Evolutionary conservation across 108 stramenopile species (phyloP).

Genomic region (Nitzschia sp.): DNA sequence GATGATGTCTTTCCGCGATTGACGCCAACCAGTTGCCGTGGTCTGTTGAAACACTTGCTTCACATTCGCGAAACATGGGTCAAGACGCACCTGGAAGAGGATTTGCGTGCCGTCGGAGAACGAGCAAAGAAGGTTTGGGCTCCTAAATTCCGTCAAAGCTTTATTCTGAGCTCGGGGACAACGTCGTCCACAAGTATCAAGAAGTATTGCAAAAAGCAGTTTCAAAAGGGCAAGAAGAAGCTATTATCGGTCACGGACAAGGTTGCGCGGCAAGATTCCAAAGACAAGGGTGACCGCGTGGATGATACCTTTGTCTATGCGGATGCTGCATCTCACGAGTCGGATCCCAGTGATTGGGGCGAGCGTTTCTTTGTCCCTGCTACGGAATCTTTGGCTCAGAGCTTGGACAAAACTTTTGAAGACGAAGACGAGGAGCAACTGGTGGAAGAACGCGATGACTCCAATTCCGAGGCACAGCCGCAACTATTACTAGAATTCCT

Average conservation of each 20-base stretch:
- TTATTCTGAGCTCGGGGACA: slow-evolving; percentile 45
- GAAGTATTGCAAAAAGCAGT: slow-evolving; percentile 66
- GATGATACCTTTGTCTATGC: slow-evolving; percentile 9
- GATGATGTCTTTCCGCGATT: slow-evolving; percentile 95
- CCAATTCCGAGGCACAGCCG: slow-evolving; percentile 3
- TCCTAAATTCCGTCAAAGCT: slow-evolving; percentile 64
- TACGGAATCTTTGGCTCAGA: slow-evolving; percentile 3
- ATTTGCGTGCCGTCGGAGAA: slow-evolving; percentile 70
- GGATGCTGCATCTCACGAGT: slow-evolving; percentile 14
- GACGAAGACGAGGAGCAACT: background rate
- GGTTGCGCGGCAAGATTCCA: background rate
- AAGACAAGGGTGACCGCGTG: background rate
- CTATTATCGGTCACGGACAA: slow-evolving; percentile 34
- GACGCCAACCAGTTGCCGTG: slow-evolving; percentile 87
- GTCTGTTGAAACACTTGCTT: slow-evolving; percentile 83
- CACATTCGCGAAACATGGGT: slow-evolving; percentile 89
- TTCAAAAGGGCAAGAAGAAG: slow-evolving; percentile 37
- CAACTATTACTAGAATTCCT: slow-evolving; percentile 44
- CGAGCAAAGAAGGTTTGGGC: slow-evolving; percentile 82
- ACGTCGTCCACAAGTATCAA: slow-evolving; percentile 45
- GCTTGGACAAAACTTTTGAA: slow-evolving; percentile 1
- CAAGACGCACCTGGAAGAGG: slow-evolving; percentile 74
- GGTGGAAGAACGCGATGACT: slow-evolving; percentile 3
- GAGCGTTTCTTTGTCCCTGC: slow-evolving; percentile 32
- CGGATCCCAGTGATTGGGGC: slow-evolving; percentile 24